Base-by-base conservation (phyloP, 257 asterid species). In the Linderniella brevidens region DNA sequence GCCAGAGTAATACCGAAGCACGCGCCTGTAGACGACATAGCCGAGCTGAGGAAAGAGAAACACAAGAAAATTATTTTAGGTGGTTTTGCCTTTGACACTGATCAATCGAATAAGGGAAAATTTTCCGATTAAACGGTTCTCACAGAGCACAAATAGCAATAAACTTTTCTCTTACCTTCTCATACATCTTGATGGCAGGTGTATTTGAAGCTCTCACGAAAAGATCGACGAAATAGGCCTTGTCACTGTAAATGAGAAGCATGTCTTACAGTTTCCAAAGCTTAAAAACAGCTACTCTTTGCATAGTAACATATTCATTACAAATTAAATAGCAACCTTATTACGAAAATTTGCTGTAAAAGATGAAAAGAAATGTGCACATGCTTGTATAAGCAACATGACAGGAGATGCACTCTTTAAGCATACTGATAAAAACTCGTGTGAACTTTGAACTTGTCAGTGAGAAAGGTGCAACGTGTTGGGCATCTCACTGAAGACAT, bases 121-220 rank as follows among this genome's bases (percentile, higher is more conserved):
- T 39, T 39, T 17, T n/a, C 15, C 49, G 49, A 44, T 10, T 19
- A 44, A 13, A 42, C 1, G 5, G 18, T 9, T 13, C 49, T 3
- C 19, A 13, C n/a, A 37, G 18, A 19, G 14, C 5, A 40, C n/a
- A 11, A 16, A 3, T 37, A 13, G 10, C 42, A 43, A 41, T 1
- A 52, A 48, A 19, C 8, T 41, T 51, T 46, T 37, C 17, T 11
- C 40, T 41, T 71, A 90, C 98, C 98, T 90, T 90, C 66, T 85
- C 96, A 35, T 90, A 90, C 98, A 90, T 90, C 86, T 90, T 90
- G 73, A 90, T 85, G 64, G 98, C 96, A 52, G 94, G 98, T 17
- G 68, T 71, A 52, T 90, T 90, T 55, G 96, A 90, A 60, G 96
- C 96, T 69, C 98, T 77, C 60, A 90, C 98, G 60, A 90, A 88